Conservation (phyloP, 2,329 filamentous ascomycete genomes). For the Apiospora pterosperma region DNA sequence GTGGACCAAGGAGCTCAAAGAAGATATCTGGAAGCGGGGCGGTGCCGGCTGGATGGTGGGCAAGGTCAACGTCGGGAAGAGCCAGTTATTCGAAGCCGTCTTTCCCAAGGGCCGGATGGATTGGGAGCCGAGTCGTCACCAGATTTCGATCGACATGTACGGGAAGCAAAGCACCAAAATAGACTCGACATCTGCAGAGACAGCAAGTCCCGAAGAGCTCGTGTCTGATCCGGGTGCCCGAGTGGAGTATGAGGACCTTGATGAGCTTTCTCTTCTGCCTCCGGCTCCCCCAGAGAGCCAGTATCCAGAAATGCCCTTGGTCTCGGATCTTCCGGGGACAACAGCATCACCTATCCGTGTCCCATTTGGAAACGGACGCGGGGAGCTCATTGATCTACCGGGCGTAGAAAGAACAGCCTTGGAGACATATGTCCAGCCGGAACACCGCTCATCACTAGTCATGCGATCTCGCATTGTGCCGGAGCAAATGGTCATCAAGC, state of each 20-base stretch:
- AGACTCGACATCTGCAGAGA: background rate
- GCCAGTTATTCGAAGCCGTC: conserved; percentile 80
- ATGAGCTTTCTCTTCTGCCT: conserved; percentile 64
- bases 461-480: conserved; percentile 77
- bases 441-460: conserved; percentile 64
- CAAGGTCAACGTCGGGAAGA: conserved; percentile 98
- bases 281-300: conserved; percentile 69
- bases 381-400: conserved; percentile 90
- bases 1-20: conserved; percentile 86
- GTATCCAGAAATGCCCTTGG: conserved; percentile 81
- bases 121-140: conserved; percentile 31
- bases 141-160: conserved; percentile 31
- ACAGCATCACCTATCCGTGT: conserved; percentile 94
- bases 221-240: background rate
- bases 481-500: conserved; percentile 68
- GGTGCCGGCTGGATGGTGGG: conserved; percentile 94
- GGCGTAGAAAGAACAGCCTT: conserved; percentile 75
- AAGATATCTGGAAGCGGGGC: conserved; percentile 79
- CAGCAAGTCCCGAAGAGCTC: background rate
- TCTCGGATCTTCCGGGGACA: conserved; percentile 85
- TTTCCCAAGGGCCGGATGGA: conserved; percentile 72
- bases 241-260: conserved; percentile 23
- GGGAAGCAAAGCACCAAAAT: conserved; percentile 10
- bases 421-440: conserved; percentile 65
- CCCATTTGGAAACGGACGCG: conserved; percentile 79